phyloP scores from a whole-genome alignment of 2,329 filamentous ascomycete genomes.

The Lithohypha guttulata region DNA sequence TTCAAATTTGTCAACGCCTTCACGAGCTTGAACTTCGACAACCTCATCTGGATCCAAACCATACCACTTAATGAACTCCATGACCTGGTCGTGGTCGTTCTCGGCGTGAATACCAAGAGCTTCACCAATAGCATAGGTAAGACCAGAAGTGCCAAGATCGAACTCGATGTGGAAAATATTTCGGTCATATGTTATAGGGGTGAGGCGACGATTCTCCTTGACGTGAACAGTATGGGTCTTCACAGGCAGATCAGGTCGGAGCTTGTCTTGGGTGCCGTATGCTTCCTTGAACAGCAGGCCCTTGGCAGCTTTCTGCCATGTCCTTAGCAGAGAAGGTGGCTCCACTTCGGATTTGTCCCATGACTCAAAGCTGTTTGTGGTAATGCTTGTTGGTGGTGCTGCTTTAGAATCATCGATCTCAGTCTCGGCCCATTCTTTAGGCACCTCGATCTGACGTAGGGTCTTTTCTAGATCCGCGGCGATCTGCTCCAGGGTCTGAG shows the following conservation, averaged over 20 bases:
- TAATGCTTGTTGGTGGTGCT: constrained; percentile 53
- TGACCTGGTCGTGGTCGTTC: constrained; percentile 70
- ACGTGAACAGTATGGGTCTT: constrained; percentile 83
- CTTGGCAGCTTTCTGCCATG: constrained; percentile 79
- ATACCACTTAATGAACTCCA: constrained; percentile 82
- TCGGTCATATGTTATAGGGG: constrained; percentile 77
- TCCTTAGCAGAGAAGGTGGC: constrained; percentile 52
- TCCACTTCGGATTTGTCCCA: constrained; percentile 70
- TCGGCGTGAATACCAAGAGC: constrained; percentile 93
- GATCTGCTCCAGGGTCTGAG: constrained; percentile 52
- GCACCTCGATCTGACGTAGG: constrained; percentile 63
- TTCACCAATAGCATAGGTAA: constrained; percentile 95
- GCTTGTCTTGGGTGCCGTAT: constrained; percentile 59
- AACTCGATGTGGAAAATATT: constrained; percentile 99
- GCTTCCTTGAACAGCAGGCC: constrained; percentile 90
- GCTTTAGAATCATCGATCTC: constrained; percentile 47
- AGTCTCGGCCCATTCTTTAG: constrained; percentile 67
- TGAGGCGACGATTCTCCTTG: constrained; percentile 90
- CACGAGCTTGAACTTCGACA: constrained; percentile 82
- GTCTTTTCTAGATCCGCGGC: constrained; percentile 52
- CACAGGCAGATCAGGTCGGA: constrained; percentile 76
- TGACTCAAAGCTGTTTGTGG: constrained; percentile 68
- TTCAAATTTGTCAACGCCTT: constrained; percentile 63
- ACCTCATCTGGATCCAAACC: constrained; percentile 71
- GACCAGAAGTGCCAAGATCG: constrained; percentile 78